phyloP scores from a whole-genome alignment of 768 basidiomycete genomes.

The Boletus rubropictus region DNA sequence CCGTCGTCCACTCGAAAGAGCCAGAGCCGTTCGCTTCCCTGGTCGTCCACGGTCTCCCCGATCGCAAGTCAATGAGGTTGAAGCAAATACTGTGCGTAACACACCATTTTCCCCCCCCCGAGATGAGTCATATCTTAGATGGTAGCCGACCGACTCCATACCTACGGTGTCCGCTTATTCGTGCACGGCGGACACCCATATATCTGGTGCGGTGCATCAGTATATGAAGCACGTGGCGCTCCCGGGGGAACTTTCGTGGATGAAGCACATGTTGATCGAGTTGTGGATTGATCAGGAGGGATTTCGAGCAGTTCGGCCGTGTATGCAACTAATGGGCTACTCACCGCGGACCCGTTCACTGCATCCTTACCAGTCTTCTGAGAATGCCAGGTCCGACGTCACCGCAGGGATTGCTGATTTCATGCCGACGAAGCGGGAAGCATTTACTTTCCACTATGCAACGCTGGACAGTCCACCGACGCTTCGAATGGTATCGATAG shows the following conservation, averaged over 20 bases:
- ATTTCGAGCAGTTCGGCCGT: slow-evolving; percentile 57
- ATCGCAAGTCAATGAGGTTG: slow-evolving; percentile 15
- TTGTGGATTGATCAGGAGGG: slow-evolving; percentile 83
- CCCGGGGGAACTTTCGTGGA: slow-evolving; percentile 44
- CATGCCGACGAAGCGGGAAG: slow-evolving; percentile 50
- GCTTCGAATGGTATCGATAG: slow-evolving; percentile 63
- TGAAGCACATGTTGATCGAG: slow-evolving; percentile 49
- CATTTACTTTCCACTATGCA: slow-evolving; percentile 68
- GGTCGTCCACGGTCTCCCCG: slow-evolving; percentile 24
- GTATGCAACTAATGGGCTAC: slow-evolving; percentile 55
- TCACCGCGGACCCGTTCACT: slow-evolving; percentile 30
- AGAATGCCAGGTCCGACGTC: slow-evolving; percentile 27
- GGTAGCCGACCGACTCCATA: slow-evolving; percentile 13
- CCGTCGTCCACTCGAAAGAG: slow-evolving; percentile 30
- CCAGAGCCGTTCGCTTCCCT: slow-evolving; percentile 29
- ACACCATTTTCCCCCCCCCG: slow-evolving; percentile 3
- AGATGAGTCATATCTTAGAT: slow-evolving; percentile 1
- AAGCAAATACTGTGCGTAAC: slow-evolving; percentile 3
- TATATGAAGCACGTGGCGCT: slow-evolving; percentile 19
- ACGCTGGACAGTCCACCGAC: slow-evolving; percentile 61
- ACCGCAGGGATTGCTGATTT: slow-evolving; percentile 57
- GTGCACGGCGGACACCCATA: slow-evolving; percentile 2
- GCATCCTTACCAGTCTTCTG: slow-evolving; percentile 23
- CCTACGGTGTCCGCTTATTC: slow-evolving; percentile 5
- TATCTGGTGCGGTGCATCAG: slow-evolving; percentile 5